Evolutionary conservation across 2,329 filamentous ascomycete species (phyloP).

Genomic region (Stagonosporopsis rhizophila): DNA sequence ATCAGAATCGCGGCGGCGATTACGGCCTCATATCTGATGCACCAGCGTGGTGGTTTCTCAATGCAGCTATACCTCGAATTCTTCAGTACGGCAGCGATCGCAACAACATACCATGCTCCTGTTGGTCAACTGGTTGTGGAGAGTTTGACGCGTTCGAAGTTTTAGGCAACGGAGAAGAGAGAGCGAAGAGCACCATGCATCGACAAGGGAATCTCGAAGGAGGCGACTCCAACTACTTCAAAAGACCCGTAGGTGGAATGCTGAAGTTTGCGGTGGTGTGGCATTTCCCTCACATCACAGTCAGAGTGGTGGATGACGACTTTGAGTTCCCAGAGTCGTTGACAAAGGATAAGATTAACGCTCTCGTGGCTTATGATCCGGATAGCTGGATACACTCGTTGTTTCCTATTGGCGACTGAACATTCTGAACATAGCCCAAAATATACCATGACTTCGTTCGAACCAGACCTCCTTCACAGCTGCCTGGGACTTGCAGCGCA

Average conservation of each 20-base stretch:
- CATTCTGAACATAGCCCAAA: neutral
- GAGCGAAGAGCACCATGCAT: conserved; percentile 73
- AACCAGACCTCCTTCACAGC: neutral
- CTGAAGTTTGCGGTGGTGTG: conserved; percentile 66
- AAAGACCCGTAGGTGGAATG: conserved; percentile 64
- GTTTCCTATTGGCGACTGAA: conserved; percentile 46
- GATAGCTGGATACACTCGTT: conserved; percentile 49
- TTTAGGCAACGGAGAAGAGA: conserved; percentile 68
- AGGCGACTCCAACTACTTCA: conserved; percentile 75
- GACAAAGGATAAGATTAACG: conserved; percentile 42
- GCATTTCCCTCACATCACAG: conserved; percentile 43
- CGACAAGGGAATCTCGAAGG: conserved; percentile 64
- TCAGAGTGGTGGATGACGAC: conserved; percentile 46
- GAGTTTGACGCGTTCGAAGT: conserved; percentile 81
- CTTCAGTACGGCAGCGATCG: conserved; percentile 68
- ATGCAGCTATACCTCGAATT: conserved; percentile 73
- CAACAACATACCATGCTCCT: conserved; percentile 64
- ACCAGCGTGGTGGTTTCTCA: conserved; percentile 79
- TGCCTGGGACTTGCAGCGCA: neutral
- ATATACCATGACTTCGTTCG: neutral
- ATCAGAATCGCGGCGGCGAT: conserved; percentile 40
- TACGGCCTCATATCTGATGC: conserved; percentile 64
- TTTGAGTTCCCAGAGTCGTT: conserved; percentile 49
- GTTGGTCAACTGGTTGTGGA: conserved; percentile 74
- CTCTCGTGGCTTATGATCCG: conserved; percentile 45